Conservation (phyloP, 2,329 filamentous ascomycete species). For the Aspergillus sp. region DNA sequence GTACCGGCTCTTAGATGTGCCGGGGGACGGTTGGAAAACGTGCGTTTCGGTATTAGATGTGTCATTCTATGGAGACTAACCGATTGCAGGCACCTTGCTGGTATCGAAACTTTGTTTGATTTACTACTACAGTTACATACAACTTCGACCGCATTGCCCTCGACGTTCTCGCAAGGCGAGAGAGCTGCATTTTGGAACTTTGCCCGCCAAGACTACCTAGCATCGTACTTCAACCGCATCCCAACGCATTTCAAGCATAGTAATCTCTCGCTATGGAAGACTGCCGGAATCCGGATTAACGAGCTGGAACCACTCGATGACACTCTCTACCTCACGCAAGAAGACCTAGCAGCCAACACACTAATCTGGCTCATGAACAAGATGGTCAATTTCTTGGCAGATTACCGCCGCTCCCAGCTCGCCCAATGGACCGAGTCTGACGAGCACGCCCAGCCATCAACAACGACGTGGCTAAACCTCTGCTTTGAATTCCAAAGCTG, state of each 20-base stretch:
- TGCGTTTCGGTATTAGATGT: conserved; percentile 13
- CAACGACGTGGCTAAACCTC: conserved; percentile 48
- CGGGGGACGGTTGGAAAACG: conserved; percentile 52
- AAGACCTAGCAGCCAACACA: conserved; percentile 56
- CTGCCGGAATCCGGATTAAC: conserved; percentile 50
- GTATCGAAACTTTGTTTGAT: conserved; percentile 51
- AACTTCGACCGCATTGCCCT: conserved; percentile 5
- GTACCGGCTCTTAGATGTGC: conserved; percentile 58
- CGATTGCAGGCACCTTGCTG: conserved; percentile 48
- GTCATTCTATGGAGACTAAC: conserved; percentile 4
- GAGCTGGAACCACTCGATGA: conserved; percentile 19
- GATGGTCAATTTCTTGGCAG: conserved; percentile 56
- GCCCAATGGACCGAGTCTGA: conserved; percentile 24
- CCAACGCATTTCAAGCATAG: conserved; percentile 52
- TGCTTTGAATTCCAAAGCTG: conserved; percentile 51
- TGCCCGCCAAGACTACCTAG: conserved; percentile 55
- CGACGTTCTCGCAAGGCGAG: conserved; percentile 44
- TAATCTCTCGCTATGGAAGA: conserved; percentile 53
- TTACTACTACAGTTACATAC: conserved; percentile 31
- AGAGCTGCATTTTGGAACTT: conserved; percentile 59
- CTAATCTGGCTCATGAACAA: conserved; percentile 58
- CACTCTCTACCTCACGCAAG: conserved; percentile 39
- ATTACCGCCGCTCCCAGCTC: conserved; percentile 46
- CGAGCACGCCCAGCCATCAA: conserved; percentile 40
- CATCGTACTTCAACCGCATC: conserved; percentile 54